phyloP scores from a whole-genome alignment of 2,329 filamentous ascomycete genomes.

The Lasiodiplodia theobromae region DNA sequence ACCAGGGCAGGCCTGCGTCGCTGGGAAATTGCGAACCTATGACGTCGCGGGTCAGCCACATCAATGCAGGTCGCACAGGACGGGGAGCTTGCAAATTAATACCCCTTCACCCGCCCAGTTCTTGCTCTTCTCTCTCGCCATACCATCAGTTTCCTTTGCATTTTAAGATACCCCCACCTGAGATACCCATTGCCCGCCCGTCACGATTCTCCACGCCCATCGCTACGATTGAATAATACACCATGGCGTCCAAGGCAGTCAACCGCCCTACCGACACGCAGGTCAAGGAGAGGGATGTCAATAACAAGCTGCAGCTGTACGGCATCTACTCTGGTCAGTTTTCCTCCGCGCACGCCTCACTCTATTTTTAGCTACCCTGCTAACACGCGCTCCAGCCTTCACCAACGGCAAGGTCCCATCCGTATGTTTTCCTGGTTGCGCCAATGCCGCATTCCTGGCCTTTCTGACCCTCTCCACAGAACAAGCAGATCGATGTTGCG shows the following conservation, averaged over 20 bases:
- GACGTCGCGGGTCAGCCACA: constrained; percentile 25
- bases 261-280: constrained; percentile 77
- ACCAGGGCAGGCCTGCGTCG: constrained; percentile 12
- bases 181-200: constrained; percentile 5
- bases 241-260: constrained; percentile 51
- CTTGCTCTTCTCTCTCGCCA: neutral
- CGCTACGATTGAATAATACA: neutral
- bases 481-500: constrained; percentile 94
- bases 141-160: constrained; percentile 16
- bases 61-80: constrained; percentile 20
- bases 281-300: constrained; percentile 84
- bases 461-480: constrained; percentile 58
- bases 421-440: constrained; percentile 58
- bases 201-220: constrained; percentile 11
- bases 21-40: constrained; percentile 24
- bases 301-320: constrained; percentile 92
- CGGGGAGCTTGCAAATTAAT: constrained; percentile 9
- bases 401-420: constrained; percentile 89
- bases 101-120: constrained; percentile 20
- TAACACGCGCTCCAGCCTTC: constrained; percentile 66
- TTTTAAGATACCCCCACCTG: constrained; percentile 29
- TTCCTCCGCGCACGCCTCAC: neutral
- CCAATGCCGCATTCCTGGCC: neutral
- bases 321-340: constrained; percentile 76
- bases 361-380: neutral